Evolutionary conservation across 441 rosid genomes (phyloP).

Genomic region (Croton laevigatus): DNA sequence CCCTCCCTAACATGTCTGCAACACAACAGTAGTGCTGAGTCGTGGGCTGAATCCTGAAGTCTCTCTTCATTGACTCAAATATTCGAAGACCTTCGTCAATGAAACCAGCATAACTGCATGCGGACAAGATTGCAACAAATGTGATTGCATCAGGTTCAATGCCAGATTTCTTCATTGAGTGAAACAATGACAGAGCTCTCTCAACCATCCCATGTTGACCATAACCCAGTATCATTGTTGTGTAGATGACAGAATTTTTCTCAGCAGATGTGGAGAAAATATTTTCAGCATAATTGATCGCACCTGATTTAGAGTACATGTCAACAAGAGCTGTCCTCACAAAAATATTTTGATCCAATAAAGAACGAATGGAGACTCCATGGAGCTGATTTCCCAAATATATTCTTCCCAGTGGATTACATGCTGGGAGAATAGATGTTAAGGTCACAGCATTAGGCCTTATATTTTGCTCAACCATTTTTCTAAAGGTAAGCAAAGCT

Average conservation of each 20-base stretch:
- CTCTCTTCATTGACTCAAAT: constrained; percentile 54
- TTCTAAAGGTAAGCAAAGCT: constrained; percentile 44
- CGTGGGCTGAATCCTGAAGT: constrained; percentile 53
- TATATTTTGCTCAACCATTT: constrained; percentile 57
- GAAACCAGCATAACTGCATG: constrained; percentile 77
- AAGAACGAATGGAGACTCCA: constrained; percentile 60
- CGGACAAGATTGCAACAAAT: constrained; percentile 73
- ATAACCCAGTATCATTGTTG: constrained; percentile 74
- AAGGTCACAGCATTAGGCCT: constrained; percentile 66
- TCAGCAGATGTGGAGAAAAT: constrained; percentile 48
- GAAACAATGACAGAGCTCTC: constrained; percentile 68
- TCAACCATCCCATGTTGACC: constrained; percentile 88
- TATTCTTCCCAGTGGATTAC: constrained; percentile 54
- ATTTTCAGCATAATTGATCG: constrained; percentile 51
- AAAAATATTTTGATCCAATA: constrained; percentile 61
- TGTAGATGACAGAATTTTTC: constrained; percentile 68
- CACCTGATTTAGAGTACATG: constrained; percentile 84
- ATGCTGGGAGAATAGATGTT: constrained; percentile 77
- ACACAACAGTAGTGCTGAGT: constrained; percentile 76
- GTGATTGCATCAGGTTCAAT: constrained; percentile 64
- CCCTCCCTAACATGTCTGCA: constrained; percentile 83
- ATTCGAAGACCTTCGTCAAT: constrained; percentile 75
- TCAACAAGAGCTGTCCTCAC: constrained; percentile 74
- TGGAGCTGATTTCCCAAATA: constrained; percentile 80
- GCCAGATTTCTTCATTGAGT: constrained; percentile 48